A percentile compares a stretch with the other conserved stretches of the same genome.
Conservation (phyloP, 2,329 filamentous ascomycete genomes). For the Plectosphaerella sp. region DNA sequence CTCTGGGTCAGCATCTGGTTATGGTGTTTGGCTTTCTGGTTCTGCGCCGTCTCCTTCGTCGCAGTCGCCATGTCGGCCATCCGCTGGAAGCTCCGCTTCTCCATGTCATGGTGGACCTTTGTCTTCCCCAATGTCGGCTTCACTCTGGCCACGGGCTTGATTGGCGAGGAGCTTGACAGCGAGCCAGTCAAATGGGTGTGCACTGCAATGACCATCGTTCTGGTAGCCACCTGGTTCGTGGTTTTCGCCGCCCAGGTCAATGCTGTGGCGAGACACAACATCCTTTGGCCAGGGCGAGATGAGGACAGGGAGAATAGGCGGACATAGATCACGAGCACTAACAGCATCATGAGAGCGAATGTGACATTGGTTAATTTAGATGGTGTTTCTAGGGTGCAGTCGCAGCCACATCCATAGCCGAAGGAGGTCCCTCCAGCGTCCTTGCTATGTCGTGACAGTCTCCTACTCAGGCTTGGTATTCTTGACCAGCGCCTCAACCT, state of each 20-base stretch:
- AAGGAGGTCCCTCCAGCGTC: too few relatives aligned
- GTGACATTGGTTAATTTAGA: too few relatives aligned
- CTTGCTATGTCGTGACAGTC: too few relatives aligned
- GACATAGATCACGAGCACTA: too few relatives aligned
- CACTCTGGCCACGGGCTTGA: slow-evolving; percentile 47
- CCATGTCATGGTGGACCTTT: slow-evolving; percentile 25
- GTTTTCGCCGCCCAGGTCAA: slow-evolving; percentile 35
- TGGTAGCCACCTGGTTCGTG: slow-evolving; percentile 46
- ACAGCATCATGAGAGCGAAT: too few relatives aligned
- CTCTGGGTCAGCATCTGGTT: slow-evolving; percentile 18
- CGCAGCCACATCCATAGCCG: too few relatives aligned
- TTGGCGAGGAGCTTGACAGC: slow-evolving; percentile 42
- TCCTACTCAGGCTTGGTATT: not conserved
- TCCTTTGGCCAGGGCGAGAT: slow-evolving; percentile 34
- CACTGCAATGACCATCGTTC: slow-evolving; percentile 43
- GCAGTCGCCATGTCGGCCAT: not conserved
- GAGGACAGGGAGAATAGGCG: slow-evolving; percentile 11
- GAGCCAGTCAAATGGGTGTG: slow-evolving; percentile 40
- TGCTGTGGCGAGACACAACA: slow-evolving; percentile 37
- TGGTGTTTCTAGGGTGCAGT: too few relatives aligned
- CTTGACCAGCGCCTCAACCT: not conserved
- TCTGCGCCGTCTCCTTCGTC: slow-evolving; percentile 40
- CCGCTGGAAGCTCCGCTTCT: not conserved
- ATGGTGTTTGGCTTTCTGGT: slow-evolving; percentile 35
- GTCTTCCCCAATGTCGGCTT: slow-evolving; percentile 57